phyloP scores from a whole-genome alignment of 1,284 basidiomycete species.

The Pseudozyma sp. region DNA sequence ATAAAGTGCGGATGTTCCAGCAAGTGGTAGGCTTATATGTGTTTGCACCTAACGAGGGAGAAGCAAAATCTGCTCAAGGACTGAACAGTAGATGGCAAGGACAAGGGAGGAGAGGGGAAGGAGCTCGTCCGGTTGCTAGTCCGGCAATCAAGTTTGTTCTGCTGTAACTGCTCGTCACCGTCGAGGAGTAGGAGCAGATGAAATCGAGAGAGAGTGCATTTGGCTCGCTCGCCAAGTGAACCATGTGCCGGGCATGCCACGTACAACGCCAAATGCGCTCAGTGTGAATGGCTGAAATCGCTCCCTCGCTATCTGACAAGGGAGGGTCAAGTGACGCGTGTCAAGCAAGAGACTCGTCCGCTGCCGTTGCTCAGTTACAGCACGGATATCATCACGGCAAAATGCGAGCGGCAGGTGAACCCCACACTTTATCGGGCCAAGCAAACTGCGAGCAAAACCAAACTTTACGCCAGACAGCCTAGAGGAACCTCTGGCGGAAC shows the following conservation, averaged over 20 bases:
- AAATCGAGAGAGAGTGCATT: conserved; percentile 1
- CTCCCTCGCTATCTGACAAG: too few relatives aligned
- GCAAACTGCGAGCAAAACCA: neutral
- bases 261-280: conserved; percentile 25
- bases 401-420: neutral
- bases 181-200: too few relatives aligned
- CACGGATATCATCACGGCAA: conserved; percentile 38
- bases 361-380: neutral
- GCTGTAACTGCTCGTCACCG: neutral
- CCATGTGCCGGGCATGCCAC: neutral
- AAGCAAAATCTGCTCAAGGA: conserved; percentile 4
- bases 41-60: neutral
- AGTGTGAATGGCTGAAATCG: conserved; percentile 8
- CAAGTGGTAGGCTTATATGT: conserved; percentile 27
- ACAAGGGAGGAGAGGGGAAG: neutral
- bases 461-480: conserved; percentile 39
- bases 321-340: neutral
- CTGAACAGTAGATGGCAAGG: neutral
- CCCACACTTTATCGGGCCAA: neutral
- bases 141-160: conserved; percentile 17
- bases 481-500: conserved; percentile 46
- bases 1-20: neutral
- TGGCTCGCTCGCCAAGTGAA: neutral
- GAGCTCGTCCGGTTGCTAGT: conserved; percentile 34
- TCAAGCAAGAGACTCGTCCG: neutral